A percentile compares a stretch with the other conserved stretches of the same genome.
Conservation (phyloP, 352 stramenopile species). For the Globisporangium nagaii region DNA sequence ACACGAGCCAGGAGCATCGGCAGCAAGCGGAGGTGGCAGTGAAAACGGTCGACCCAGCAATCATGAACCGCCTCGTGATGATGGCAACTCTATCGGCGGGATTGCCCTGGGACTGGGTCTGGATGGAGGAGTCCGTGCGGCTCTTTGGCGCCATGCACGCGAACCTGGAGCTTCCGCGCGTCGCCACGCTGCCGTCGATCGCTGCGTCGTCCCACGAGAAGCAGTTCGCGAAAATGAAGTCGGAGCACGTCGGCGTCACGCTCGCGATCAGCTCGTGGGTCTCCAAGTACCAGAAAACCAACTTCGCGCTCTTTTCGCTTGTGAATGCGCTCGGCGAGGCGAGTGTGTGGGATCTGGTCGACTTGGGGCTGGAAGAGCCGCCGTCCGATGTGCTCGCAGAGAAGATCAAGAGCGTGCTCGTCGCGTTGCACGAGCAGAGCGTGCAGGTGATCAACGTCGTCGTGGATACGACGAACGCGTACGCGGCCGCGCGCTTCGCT, state of each 20-base stretch:
- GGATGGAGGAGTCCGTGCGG: slow-evolving; percentile 35
- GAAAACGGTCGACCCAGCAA: not conserved
- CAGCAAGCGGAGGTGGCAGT: no score
- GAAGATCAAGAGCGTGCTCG: slow-evolving; percentile 45
- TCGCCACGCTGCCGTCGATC: slow-evolving; percentile 18
- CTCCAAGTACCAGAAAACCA: slow-evolving; percentile 43
- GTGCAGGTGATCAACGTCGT: slow-evolving; percentile 76
- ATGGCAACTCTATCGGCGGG: slow-evolving; percentile 34
- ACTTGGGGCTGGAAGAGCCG: slow-evolving; percentile 42
- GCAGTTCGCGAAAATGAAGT: slow-evolving; percentile 53
- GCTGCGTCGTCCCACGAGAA: slow-evolving; percentile 30
- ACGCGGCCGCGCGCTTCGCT: slow-evolving; percentile 34
- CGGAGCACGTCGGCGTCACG: slow-evolving; percentile 51
- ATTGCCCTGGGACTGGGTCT: slow-evolving; percentile 55
- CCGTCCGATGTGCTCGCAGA: slow-evolving; percentile 33
- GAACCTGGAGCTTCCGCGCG: slow-evolving; percentile 21
- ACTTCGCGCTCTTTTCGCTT: slow-evolving; percentile 57
- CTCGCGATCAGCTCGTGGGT: slow-evolving; percentile 61
- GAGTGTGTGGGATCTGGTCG: slow-evolving; percentile 45
- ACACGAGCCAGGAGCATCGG: no score
- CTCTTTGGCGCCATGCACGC: slow-evolving; percentile 23
- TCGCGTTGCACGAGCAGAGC: slow-evolving; percentile 30
- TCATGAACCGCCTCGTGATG: slow-evolving; percentile 38
- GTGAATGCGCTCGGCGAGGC: slow-evolving; percentile 65
- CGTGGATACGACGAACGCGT: slow-evolving; percentile 36